These are phyloP conservation scores for Rubia tinctorum DNA, from an alignment of 305 asterid species.

Conservation along the genomic window DNA sequence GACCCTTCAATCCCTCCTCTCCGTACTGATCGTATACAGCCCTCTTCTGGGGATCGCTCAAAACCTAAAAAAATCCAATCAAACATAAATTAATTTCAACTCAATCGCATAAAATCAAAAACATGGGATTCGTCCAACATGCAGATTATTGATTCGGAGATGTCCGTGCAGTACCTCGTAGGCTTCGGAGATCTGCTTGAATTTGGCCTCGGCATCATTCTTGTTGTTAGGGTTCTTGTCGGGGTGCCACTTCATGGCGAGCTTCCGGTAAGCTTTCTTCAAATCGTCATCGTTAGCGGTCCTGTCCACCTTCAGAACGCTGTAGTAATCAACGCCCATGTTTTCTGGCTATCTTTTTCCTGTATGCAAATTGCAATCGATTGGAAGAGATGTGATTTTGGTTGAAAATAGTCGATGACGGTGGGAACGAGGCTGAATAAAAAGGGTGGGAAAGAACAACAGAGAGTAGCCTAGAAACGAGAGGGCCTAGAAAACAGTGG, in stretches of 20 bases:
- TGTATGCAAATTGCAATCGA: not conserved
- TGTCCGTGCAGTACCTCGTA: constrained; percentile 49
- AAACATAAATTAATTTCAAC: not conserved
- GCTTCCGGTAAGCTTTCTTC: constrained; percentile 85
- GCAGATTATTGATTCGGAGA: too few species aligned
- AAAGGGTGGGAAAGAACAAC: not conserved
- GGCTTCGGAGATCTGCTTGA: constrained; percentile 91
- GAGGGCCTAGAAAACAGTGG: not conserved
- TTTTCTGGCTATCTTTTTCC: not conserved
- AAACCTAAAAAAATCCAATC: constrained; percentile 36
- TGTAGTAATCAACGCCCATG: constrained; percentile 89
- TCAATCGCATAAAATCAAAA: not conserved
- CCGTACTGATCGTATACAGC: constrained; percentile 83
- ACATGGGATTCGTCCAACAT: too few species aligned
- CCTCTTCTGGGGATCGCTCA: constrained; percentile 84
- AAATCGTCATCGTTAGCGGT: constrained; percentile 78
- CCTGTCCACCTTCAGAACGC: constrained; percentile 65
- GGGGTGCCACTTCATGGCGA: constrained; percentile 96
- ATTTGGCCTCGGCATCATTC: constrained; percentile 89
- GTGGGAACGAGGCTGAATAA: not conserved
- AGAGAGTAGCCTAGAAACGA: not conserved
- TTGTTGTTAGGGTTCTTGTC: constrained; percentile 81
- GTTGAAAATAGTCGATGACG: not conserved
- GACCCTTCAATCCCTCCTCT: constrained; percentile 91
- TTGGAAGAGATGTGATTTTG: not conserved